Percentiles rank a stretch among this genome's conserved stretches.
phyloP scores from a whole-genome alignment of 768 basidiomycete genomes.

The Pholiota conissans region DNA sequence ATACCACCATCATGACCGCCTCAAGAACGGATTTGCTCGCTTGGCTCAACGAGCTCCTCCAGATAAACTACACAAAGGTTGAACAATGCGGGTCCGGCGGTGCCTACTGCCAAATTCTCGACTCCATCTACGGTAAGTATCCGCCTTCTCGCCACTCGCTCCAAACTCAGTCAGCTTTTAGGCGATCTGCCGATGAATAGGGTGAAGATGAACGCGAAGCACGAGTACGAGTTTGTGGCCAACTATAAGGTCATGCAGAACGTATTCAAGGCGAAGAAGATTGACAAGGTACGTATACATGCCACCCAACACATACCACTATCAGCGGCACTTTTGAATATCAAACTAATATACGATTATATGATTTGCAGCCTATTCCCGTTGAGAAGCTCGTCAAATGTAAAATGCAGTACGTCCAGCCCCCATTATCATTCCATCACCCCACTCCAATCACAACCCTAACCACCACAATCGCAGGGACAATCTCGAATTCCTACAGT shows the following conservation, averaged over 20 bases:
- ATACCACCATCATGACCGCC: conserved; percentile 52
- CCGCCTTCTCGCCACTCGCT: conserved; percentile 15
- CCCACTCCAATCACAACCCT: neutral
- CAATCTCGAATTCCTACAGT: conserved; percentile 98
- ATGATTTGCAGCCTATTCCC: conserved; percentile 71
- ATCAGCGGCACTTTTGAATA: too few species aligned
- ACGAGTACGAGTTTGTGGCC: conserved; percentile 92
- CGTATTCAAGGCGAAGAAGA: conserved; percentile 86
- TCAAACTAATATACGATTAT: neutral
- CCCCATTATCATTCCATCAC: neutral
- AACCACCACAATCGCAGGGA: conserved; percentile 55
- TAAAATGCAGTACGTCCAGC: conserved; percentile 90
- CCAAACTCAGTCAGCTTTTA: conserved; percentile 28
- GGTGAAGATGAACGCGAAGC: conserved; percentile 96
- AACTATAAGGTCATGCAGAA: conserved; percentile 98
- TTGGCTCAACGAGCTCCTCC: conserved; percentile 94
- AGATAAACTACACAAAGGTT: conserved; percentile 88
- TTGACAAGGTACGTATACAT: conserved; percentile 75
- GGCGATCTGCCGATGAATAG: conserved; percentile 88
- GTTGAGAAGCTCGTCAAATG: conserved; percentile 96
- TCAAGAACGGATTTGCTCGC: conserved; percentile 85
- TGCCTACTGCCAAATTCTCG: conserved; percentile 93
- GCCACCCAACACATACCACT: neutral
- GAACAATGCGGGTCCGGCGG: conserved; percentile 91
- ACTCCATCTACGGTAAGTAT: conserved; percentile 85